Base-by-base conservation (phyloP, 176 grass and related monocot genomes). In the Oropetium thomaeum region DNA sequence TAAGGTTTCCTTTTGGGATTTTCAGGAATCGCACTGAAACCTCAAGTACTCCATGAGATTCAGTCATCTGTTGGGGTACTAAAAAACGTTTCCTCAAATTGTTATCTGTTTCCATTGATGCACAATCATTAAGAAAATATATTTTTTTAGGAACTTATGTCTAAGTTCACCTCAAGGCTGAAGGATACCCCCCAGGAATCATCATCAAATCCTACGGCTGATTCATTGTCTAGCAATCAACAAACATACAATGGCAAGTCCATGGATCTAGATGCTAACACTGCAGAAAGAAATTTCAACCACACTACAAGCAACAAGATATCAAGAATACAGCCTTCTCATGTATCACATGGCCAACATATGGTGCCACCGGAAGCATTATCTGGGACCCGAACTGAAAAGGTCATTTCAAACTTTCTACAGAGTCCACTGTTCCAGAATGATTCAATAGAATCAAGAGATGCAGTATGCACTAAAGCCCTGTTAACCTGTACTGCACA, bases 21-120 rank as follows among this genome's bases (percentile, higher is more conserved):
- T 75, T 65, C 83, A 96, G 89, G 92, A 78, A 62, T 96, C 20
- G 73, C 92, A 45, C 82, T 92, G 69, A 96, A 92, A 55, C 92
- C 92, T 64, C 76, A 74, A 53, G 78, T 89, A 73, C 71, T 96
- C 70, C 80, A 86, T 74, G 77, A 81, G 65, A 84, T 96, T 33
- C 89, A 92, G 62, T 87, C 92, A 82, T 92, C 84, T 29, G 52
- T 89, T 78, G 86, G 68, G 41, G 92, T 96, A 85, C n/a, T n/a
- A n/a, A n/a, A n/a, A n/a, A n/a, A n/a, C n/a, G n/a, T n/a, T n/a
- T n/a, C n/a, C n/a, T n/a, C n/a, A n/a, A n/a, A 22, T 23, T 62
- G 44, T 39, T 82, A 11, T 84, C 7, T 11, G 17, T 64, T 62
- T 85, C 27, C 34, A 32, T 37, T 41, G 60, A 35, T 60, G 10